Evolutionary conservation across 108 stramenopile genomes (phyloP).

Genomic region (Skeletonema costatum): DNA sequence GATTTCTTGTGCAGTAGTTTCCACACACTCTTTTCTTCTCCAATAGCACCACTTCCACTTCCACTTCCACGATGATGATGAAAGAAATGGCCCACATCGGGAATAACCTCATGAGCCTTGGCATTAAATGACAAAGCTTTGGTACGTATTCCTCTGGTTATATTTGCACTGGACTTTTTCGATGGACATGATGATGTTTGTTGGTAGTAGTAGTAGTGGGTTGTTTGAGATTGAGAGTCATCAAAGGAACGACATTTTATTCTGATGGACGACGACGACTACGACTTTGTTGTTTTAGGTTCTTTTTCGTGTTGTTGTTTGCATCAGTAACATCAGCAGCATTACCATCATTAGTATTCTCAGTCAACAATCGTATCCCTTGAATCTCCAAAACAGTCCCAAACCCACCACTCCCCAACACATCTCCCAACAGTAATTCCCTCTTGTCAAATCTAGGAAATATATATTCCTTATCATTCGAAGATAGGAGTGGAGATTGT

Average conservation of each 20-base stretch:
- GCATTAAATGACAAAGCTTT: not conserved
- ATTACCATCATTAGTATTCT: not conserved
- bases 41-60: not conserved
- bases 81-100: slow-evolving; percentile 6
- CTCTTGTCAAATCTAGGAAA: slow-evolving; percentile 53
- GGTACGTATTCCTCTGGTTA: not conserved
- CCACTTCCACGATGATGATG: not conserved
- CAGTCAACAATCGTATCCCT: not conserved
- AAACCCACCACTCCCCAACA: slow-evolving; percentile 77
- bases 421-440: slow-evolving; percentile 67
- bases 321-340: too few species aligned
- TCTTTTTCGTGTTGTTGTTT: not conserved
- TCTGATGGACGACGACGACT: not conserved
- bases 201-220: too few species aligned
- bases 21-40: too few species aligned
- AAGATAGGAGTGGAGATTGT: slow-evolving; percentile 6
- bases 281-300: not conserved
- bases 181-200: not conserved
- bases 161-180: not conserved
- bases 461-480: slow-evolving; percentile 2
- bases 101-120: not conserved
- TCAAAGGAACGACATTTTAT: not conserved
- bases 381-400: slow-evolving; percentile 79
- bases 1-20: too few species aligned
- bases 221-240: not conserved